These are phyloP conservation scores for Nicotiana paniculata DNA, from an alignment of 257 asterid species.

Conservation along the genomic window DNA sequence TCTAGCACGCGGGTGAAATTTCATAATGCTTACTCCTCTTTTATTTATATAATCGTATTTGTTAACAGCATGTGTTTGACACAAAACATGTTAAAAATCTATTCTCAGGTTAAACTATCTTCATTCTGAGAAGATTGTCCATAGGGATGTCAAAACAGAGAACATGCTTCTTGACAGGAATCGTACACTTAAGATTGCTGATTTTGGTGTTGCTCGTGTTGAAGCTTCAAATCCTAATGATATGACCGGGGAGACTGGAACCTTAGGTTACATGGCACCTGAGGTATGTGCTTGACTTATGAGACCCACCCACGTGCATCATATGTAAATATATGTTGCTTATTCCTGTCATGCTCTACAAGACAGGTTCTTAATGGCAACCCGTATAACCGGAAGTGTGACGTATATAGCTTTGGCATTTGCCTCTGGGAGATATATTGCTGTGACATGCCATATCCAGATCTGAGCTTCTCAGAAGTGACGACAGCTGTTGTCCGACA, in stretches of 20 bases:
- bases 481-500: conserved; percentile 85
- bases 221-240: conserved; percentile 88
- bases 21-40: background rate
- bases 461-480: conserved; percentile 83
- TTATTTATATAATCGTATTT: background rate
- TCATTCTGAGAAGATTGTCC: conserved; percentile 72
- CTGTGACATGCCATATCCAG: conserved; percentile 90
- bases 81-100: background rate
- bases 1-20: conserved; percentile 70
- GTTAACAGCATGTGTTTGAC: background rate
- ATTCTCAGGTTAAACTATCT: conserved; percentile 62
- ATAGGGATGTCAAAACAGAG: conserved; percentile 86
- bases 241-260: conserved; percentile 96
- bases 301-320: background rate
- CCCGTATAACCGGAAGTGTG: conserved; percentile 82
- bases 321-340: background rate
- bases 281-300: conserved; percentile 48
- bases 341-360: background rate
- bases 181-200: conserved; percentile 69
- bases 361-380: conserved; percentile 72
- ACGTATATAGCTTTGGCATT: conserved; percentile 86
- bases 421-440: conserved; percentile 95
- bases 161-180: conserved; percentile 78
- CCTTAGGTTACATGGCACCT: conserved; percentile 96
- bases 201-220: conserved; percentile 92